Percentiles rank a stretch among this genome's conserved stretches.
These are phyloP conservation scores for Mycena olivaceomarginata DNA, from an alignment of 768 basidiomycete genomes.

Conservation along the genomic window DNA sequence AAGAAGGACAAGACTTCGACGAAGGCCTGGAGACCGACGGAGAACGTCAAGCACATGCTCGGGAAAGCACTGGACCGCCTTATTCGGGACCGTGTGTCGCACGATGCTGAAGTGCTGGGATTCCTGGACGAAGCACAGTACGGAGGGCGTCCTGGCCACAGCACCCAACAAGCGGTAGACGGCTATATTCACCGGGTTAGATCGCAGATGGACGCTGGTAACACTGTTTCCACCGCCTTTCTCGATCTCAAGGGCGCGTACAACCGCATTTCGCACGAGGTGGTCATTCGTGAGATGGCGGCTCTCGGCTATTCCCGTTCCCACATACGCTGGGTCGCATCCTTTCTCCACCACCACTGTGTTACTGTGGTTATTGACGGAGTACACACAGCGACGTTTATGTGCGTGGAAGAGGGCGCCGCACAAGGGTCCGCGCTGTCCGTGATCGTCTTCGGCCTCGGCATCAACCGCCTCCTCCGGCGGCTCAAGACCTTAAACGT, in stretches of 20 bases:
- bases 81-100: background rate
- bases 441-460: too few relatives aligned
- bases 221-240: constrained; percentile 10
- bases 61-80: constrained; percentile 3
- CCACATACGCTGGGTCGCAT: background rate
- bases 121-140: constrained; percentile 1
- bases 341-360: constrained; percentile 3
- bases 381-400: too few relatives aligned
- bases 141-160: constrained; percentile 7
- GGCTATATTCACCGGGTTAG: constrained; percentile 8
- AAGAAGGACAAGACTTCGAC: too few relatives aligned
- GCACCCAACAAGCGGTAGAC: constrained; percentile 6
- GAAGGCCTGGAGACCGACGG: too few relatives aligned
- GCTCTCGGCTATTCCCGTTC: background rate
- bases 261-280: too few relatives aligned
- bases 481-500: too few relatives aligned
- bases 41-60: background rate
- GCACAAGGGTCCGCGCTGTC: constrained; percentile 10
- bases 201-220: background rate
- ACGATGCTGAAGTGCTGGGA: background rate
- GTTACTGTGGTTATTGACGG: constrained; percentile 15
- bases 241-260: constrained; percentile 15
- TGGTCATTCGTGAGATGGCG: background rate
- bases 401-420: background rate
- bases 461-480: too few relatives aligned